These are phyloP conservation scores for Dissophora ornata DNA, from an alignment of 192 early-diverging fungal species.

Conservation along the genomic window DNA sequence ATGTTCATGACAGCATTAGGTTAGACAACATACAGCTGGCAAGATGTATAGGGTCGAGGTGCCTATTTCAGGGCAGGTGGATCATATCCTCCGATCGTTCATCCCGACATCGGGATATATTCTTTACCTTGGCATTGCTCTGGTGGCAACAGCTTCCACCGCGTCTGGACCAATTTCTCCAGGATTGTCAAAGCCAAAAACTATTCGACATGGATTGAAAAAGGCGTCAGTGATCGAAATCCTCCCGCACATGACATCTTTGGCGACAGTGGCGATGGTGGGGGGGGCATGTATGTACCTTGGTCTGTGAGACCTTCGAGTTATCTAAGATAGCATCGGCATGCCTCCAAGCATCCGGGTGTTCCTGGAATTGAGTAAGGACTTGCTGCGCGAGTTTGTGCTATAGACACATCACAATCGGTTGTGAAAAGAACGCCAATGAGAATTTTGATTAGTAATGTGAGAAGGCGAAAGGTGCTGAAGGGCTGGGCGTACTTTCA, in stretches of 20 bases:
- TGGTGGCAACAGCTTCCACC: constrained; percentile 94
- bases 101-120: background rate
- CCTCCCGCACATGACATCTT: no score
- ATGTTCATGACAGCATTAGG: no score
- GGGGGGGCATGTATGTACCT: constrained; percentile 67
- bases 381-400: constrained; percentile 88
- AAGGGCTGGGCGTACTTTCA: no score
- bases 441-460: background rate
- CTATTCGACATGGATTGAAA: constrained; percentile 58
- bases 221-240: no score
- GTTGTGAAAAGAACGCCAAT: no score
- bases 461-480: background rate
- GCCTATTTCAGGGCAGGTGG: no score
- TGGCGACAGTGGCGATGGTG: background rate
- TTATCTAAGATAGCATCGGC: constrained; percentile 93
- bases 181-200: constrained; percentile 94
- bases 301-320: constrained; percentile 81
- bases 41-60: no score
- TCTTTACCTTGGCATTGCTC: constrained; percentile 81
- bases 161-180: constrained; percentile 94
- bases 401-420: constrained; percentile 58
- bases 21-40: no score
- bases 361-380: constrained; percentile 93
- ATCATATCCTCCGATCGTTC: no score
- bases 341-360: constrained; percentile 95